These are phyloP conservation scores for Platanthera zijinensis DNA, from an alignment of 106 monocot genomes.

Conservation along the genomic window DNA sequence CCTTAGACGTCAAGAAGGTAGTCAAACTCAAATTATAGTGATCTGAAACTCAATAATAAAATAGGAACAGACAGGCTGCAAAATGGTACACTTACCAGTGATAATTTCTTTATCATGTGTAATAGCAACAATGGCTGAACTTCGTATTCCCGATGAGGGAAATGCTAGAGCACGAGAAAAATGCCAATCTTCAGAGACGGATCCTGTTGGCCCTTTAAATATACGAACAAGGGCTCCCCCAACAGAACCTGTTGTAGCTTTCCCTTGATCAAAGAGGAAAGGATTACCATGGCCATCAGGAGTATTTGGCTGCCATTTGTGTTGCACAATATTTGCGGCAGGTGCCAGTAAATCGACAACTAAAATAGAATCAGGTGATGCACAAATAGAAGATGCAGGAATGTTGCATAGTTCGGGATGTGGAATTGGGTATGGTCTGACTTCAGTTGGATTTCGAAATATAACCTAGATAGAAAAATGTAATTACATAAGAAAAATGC, in stretches of 20 bases:
- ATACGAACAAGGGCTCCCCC: conserved; percentile 83
- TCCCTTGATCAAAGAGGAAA: conserved; percentile 88
- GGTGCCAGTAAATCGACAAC: conserved; percentile 76
- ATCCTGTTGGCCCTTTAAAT: conserved; percentile 58
- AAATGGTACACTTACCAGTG: conserved; percentile 40
- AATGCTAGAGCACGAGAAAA: conserved; percentile 79
- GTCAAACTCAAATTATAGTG: background rate
- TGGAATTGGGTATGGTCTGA: conserved; percentile 65
- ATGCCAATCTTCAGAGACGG: conserved; percentile 58
- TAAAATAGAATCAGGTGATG: conserved; percentile 70
- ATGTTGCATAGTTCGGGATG: conserved; percentile 83
- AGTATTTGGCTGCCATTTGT: conserved; percentile 92
- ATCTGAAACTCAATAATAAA: background rate
- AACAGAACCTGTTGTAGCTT: conserved; percentile 34
- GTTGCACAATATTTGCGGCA: conserved; percentile 65
- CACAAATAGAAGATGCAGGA: conserved; percentile 73
- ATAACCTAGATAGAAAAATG: conserved; percentile 52
- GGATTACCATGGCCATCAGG: conserved; percentile 88
- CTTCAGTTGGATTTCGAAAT: conserved; percentile 66
- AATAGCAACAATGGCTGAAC: conserved; percentile 69
- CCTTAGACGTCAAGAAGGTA: background rate
- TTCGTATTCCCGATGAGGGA: conserved; percentile 57
- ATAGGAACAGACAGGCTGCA: background rate
- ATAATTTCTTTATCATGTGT: conserved; percentile 71
- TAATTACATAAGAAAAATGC: background rate